Evolutionary conservation across 192 early-diverging fungal genomes (phyloP).

Genomic region (Entomortierella beljakovae): DNA sequence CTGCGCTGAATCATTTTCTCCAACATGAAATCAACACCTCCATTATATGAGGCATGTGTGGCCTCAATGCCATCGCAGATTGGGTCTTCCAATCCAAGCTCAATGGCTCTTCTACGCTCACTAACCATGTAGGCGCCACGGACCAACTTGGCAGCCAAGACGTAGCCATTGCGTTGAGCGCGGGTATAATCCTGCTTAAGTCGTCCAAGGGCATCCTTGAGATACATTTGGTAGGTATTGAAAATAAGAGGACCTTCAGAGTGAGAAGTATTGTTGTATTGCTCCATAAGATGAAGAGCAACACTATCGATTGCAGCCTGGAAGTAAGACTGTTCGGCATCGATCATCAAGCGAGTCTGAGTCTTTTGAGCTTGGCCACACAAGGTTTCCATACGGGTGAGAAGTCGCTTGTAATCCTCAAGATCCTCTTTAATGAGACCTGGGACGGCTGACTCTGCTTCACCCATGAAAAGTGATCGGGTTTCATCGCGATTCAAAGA

Average conservation of each 20-base stretch:
- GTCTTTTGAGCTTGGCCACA: slow-evolving; percentile 69
- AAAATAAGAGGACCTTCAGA: slow-evolving; percentile 74
- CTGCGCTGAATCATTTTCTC: slow-evolving; percentile 46
- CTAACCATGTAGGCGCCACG: slow-evolving; percentile 87
- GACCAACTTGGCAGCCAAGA: slow-evolving; percentile 89
- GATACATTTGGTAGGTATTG: slow-evolving; percentile 99
- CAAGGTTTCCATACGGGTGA: slow-evolving; percentile 77
- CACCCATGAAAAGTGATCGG: slow-evolving; percentile 56
- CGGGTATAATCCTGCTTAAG: slow-evolving; percentile 75
- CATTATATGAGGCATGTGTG: slow-evolving; percentile 89
- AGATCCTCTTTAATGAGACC: slow-evolving; percentile 67
- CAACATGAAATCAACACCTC: slow-evolving; percentile 78
- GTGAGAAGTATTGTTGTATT: slow-evolving; percentile 70
- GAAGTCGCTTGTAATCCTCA: slow-evolving; percentile 73
- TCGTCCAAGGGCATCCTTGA: slow-evolving; percentile 70
- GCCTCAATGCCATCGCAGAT: slow-evolving; percentile 82
- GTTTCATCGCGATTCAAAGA: slow-evolving; percentile 69
- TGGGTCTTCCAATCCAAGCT: slow-evolving; percentile 79
- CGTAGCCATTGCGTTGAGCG: slow-evolving; percentile 77
- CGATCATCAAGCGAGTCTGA: slow-evolving; percentile 85
- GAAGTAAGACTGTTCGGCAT: slow-evolving; percentile 95
- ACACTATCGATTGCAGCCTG: slow-evolving; percentile 93
- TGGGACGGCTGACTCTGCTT: slow-evolving; percentile 16
- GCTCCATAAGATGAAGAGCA: slow-evolving; percentile 73
- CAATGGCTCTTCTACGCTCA: slow-evolving; percentile 72